phyloP scores from a whole-genome alignment of 2,329 filamentous ascomycete species.

The Aspergillus luchuensis region DNA sequence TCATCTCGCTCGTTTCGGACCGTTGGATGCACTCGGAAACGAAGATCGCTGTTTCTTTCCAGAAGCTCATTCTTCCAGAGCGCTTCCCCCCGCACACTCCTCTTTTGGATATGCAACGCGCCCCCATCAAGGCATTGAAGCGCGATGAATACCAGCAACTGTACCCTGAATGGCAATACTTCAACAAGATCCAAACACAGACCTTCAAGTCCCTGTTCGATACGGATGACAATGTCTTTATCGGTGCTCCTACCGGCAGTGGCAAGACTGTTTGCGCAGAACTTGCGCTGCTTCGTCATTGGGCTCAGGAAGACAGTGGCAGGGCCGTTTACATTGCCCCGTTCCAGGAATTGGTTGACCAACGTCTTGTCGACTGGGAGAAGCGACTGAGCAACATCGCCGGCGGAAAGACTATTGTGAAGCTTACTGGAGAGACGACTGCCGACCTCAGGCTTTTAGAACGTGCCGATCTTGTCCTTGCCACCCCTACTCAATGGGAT shows the following conservation, averaged over 20 bases:
- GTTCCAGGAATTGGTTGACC: slow-evolving; percentile 89
- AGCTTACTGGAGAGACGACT: slow-evolving; percentile 89
- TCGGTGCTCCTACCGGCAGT: slow-evolving; percentile 89
- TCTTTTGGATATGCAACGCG: slow-evolving; percentile 84
- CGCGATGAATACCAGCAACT: slow-evolving; percentile 76
- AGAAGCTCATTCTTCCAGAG: slow-evolving; percentile 90
- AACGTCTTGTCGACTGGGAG: slow-evolving; percentile 80
- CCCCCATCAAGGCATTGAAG: slow-evolving; percentile 88
- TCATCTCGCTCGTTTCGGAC: slow-evolving; percentile 91
- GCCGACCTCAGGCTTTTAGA: slow-evolving; percentile 88
- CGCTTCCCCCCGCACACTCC: slow-evolving; percentile 95
- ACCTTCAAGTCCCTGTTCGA: slow-evolving; percentile 92
- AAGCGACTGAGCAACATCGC: slow-evolving; percentile 70
- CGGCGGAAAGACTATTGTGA: slow-evolving; percentile 87
- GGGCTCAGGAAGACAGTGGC: slow-evolving; percentile 70
- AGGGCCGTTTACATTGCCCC: slow-evolving; percentile 93
- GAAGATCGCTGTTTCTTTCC: slow-evolving; percentile 88
- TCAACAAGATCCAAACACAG: slow-evolving; percentile 98
- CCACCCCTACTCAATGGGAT: slow-evolving; percentile 94
- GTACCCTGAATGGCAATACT: slow-evolving; percentile 81
- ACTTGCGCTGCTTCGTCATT: slow-evolving; percentile 86
- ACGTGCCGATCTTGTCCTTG: slow-evolving; percentile 82
- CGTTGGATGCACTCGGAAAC: slow-evolving; percentile 99
- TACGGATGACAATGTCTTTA: slow-evolving; percentile 88
- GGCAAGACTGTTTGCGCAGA: slow-evolving; percentile 98